These are phyloP conservation scores for Kentomonas sorsogonicus DNA, from an alignment of 208 protist species.

Conservation along the genomic window DNA sequence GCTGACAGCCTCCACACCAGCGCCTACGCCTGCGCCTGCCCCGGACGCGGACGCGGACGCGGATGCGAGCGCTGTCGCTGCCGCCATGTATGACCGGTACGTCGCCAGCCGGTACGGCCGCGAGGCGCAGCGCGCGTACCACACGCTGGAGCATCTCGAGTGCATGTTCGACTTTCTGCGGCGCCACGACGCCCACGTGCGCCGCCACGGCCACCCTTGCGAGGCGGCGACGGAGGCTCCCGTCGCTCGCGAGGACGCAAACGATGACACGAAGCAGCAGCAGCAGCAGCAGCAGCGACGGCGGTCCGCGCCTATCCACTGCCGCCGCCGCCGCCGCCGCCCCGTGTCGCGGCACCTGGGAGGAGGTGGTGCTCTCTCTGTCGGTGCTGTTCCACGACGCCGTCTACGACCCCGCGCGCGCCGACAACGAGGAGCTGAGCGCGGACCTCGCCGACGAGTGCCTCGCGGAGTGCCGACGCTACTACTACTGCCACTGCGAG, in stretches of 20 bases:
- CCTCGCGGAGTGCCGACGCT: slow-evolving; percentile 9
- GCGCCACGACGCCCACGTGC: slow-evolving; percentile 13
- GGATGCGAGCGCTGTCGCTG: too few relatives aligned
- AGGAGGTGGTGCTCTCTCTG: slow-evolving; percentile 40
- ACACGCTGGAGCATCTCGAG: slow-evolving; percentile 62
- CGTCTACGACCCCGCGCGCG: slow-evolving; percentile 51
- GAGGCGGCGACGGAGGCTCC: neutral
- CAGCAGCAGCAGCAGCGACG: too few relatives aligned
- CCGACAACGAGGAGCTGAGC: slow-evolving; percentile 72
- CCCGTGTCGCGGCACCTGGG: slow-evolving; percentile 11
- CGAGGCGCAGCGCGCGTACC: slow-evolving; percentile 64
- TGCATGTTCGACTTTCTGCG: slow-evolving; percentile 37
- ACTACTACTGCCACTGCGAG: neutral
- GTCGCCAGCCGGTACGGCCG: slow-evolving; percentile 44
- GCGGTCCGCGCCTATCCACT: too few relatives aligned
- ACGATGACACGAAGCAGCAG: too few relatives aligned
- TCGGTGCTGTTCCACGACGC: slow-evolving; percentile 76
- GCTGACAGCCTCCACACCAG: too few relatives aligned
- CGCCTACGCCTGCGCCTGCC: too few relatives aligned
- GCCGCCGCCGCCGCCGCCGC: too few relatives aligned
- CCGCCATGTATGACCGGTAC: slow-evolving; percentile 20
- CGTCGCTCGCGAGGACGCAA: too few relatives aligned
- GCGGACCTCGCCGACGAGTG: slow-evolving; percentile 32
- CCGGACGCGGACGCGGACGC: too few relatives aligned
- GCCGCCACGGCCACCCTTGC: slow-evolving; percentile 13